Base-by-base conservation (phyloP, 2,329 filamentous ascomycete species). In the Verruconis gallopava region DNA sequence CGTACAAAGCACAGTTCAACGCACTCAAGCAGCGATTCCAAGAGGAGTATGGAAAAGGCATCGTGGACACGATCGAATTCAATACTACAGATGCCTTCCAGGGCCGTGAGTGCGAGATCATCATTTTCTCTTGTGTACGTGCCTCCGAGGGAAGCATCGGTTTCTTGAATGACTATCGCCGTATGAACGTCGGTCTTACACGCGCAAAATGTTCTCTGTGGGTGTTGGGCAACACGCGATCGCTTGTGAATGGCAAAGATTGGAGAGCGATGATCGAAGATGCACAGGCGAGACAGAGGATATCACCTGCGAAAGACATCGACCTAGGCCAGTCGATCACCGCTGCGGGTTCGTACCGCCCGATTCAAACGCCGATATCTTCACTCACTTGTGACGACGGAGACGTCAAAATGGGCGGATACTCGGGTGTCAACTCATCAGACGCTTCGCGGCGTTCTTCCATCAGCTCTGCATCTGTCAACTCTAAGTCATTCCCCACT, bases 51-150 rank as follows among this genome's bases (percentile, higher is more conserved):
- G 86, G 89, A 25, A 75, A 83, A 3, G 63, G 60, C 0, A 86
- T 98, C 49, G 71, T 79, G 18, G 79, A 82, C 21, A 73, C 73
- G 15, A 81, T 98, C 49, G 93, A 98, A 50, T 98, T 98, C 72
- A 98, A 98, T 60, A 98, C 91, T 0, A 98, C 91, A 1, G 91
- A 98, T 63, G 93, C 91, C 14, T 98, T 95, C 60, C 86, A 98
- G 60, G 91, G 91, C 48, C 79, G 93, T 50, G 91, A 98, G 62
- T 91, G 86, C 54, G 91, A 98, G 56, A 81, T 98, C 48, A 96
- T 98, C 60, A 96, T 98, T 49, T 98, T 98, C 66, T 96, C 91
- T 32, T 98, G 93, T 60, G 91, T 98, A 47, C 80, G 91, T 65
- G 89, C 91, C 17, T 89, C 82, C 21, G 83, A 81, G 5, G 82